A percentile compares a stretch with the other conserved stretches of the same genome.
Conservation (phyloP, 2,329 filamentous ascomycete species). For the Pseudocercospora musae region DNA sequence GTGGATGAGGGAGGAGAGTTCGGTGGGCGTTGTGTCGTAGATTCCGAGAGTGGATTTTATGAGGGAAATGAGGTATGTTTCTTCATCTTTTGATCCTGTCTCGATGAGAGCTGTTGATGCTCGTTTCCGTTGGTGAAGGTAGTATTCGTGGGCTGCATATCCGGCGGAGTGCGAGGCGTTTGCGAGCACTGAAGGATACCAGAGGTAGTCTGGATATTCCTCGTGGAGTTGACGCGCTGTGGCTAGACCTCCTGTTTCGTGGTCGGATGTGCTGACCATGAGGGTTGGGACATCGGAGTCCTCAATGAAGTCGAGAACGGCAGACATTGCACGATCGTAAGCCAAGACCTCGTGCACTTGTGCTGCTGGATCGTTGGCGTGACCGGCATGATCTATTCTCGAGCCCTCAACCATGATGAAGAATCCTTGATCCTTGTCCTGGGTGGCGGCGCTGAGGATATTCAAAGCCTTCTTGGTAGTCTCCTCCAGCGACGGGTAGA, state of each 20-base stretch:
- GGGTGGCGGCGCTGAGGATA: constrained; percentile 75
- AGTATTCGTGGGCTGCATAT: constrained; percentile 62
- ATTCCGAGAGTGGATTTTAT: constrained; percentile 73
- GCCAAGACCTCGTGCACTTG: constrained; percentile 82
- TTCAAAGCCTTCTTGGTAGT: constrained; percentile 82
- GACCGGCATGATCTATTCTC: constrained; percentile 89
- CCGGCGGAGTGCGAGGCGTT: constrained; percentile 75
- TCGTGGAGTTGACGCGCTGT: constrained; percentile 68
- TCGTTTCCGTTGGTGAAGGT: constrained; percentile 43
- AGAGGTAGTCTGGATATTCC: constrained; percentile 66
- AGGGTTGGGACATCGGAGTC: constrained; percentile 70
- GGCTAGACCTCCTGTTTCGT: constrained; percentile 89
- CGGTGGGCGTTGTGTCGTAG: constrained; percentile 62
- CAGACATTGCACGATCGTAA: constrained; percentile 81
- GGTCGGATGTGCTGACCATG: constrained; percentile 87
- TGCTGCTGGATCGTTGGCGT: constrained; percentile 55
- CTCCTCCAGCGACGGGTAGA: constrained; percentile 85
- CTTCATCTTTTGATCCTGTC: constrained; percentile 40
- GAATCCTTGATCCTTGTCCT: constrained; percentile 84
- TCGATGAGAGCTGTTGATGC: constrained; percentile 21
- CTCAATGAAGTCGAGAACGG: constrained; percentile 80
- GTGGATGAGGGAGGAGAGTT: constrained; percentile 63
- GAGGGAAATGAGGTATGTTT: constrained; percentile 67
- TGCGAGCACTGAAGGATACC: constrained; percentile 79
- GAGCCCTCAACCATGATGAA: constrained; percentile 99